These are phyloP conservation scores for Thermomyces lanuginosus DNA, from an alignment of 2,329 filamentous ascomycete species.

Conservation along the genomic window DNA sequence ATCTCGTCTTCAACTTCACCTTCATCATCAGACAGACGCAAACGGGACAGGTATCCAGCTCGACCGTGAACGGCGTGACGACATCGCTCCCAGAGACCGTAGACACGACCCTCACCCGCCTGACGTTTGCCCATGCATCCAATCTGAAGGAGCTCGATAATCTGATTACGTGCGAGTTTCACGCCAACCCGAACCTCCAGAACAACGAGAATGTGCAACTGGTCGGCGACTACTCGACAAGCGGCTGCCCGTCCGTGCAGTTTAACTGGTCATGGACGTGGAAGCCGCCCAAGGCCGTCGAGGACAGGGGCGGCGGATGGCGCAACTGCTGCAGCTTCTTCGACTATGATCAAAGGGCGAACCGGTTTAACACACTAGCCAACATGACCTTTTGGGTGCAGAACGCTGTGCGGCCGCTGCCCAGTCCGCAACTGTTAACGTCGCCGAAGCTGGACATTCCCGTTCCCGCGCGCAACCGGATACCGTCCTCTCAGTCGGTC, in stretches of 20 bases:
- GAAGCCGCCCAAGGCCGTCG: constrained; percentile 66
- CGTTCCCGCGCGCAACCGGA: constrained; percentile 59
- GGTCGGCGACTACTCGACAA: constrained; percentile 79
- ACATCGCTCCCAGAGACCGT: constrained; percentile 34
- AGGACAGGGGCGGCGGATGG: constrained; percentile 84
- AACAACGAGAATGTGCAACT: constrained; percentile 93
- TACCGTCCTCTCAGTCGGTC: constrained; percentile 75
- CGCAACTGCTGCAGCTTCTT: constrained; percentile 93
- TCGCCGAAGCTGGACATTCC: constrained; percentile 57
- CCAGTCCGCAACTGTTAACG: constrained; percentile 41
- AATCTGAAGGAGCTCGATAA: constrained; percentile 80
- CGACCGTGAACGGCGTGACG: constrained; percentile 32
- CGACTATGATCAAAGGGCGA: constrained; percentile 87
- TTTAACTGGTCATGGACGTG: constrained; percentile 97
- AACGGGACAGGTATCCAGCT: constrained; percentile 35
- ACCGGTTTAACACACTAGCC: constrained; percentile 72
- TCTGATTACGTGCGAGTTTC: constrained; percentile 84
- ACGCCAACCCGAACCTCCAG: constrained; percentile 91
- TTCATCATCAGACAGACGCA: constrained; percentile 54
- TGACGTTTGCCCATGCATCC: constrained; percentile 85
- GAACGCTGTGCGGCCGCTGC: constrained; percentile 35
- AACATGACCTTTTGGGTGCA: constrained; percentile 94
- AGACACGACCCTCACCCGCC: constrained; percentile 68
- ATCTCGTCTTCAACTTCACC: constrained; percentile 82
- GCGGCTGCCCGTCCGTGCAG: constrained; percentile 64